These are phyloP conservation scores for Saccharomyces hybrid DNA, from an alignment of 1,139 yeast species.

Conservation along the genomic window DNA sequence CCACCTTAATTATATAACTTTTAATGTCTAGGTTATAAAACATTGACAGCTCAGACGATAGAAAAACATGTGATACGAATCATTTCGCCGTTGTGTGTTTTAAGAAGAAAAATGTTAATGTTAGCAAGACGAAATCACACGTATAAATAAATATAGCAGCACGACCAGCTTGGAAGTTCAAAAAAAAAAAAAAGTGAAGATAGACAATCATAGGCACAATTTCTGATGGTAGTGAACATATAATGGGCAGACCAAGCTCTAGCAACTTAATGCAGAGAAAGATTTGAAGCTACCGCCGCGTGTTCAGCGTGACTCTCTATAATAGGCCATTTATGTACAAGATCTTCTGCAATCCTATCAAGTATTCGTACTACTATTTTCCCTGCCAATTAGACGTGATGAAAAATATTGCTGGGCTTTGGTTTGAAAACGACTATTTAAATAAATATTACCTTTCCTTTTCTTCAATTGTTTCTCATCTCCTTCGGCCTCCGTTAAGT, in stretches of 20 bases:
- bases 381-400: neutral
- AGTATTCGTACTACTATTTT: neutral
- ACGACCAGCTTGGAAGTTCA: slow-evolving; percentile 50
- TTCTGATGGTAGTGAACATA: slow-evolving; percentile 50
- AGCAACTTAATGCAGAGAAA: slow-evolving; percentile 7
- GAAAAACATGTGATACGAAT: slow-evolving; percentile 48
- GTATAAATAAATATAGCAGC: slow-evolving; percentile 42
- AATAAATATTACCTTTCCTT: neutral
- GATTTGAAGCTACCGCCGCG: slow-evolving; percentile 11
- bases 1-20: slow-evolving; percentile 51
- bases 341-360: too few species aligned
- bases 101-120: slow-evolving; percentile 38
- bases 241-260: slow-evolving; percentile 37
- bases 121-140: slow-evolving; percentile 30
- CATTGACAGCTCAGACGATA: slow-evolving; percentile 48
- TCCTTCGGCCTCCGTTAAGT: neutral
- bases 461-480: neutral
- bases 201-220: slow-evolving; percentile 44
- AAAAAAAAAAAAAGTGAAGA: slow-evolving; percentile 33
- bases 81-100: slow-evolving; percentile 44
- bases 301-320: too few species aligned
- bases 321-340: too few species aligned
- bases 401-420: too few species aligned
- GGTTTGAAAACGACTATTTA: too few species aligned
- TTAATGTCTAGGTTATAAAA: slow-evolving; percentile 39